Evolutionary conservation across 768 basidiomycete genomes (phyloP).

Genomic region (Dioszegia hungarica): DNA sequence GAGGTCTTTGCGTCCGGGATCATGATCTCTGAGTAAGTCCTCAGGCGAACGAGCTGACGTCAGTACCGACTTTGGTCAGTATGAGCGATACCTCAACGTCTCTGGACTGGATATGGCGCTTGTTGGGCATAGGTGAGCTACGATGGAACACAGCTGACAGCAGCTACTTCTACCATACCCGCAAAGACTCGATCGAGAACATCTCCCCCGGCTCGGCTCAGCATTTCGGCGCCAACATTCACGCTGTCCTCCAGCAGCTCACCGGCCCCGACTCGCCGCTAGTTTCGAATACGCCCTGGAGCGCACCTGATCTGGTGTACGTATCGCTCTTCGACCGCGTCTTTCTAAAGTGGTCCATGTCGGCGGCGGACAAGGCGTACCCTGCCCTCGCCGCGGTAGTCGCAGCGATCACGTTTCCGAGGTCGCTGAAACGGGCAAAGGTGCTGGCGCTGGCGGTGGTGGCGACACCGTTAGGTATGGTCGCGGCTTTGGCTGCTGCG

Average conservation of each 20-base stretch:
- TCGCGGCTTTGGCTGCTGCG: constrained; percentile 61
- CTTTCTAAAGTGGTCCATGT: constrained; percentile 65
- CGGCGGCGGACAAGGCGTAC: constrained; percentile 65
- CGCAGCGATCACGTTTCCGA: constrained; percentile 13
- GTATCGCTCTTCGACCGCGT: constrained; percentile 66
- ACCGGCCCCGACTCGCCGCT: constrained; percentile 58
- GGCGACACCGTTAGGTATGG: constrained; percentile 55
- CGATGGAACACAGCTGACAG: background rate
- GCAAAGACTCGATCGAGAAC: constrained; percentile 71
- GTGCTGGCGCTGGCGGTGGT: constrained; percentile 52
- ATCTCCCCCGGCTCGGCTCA: constrained; percentile 78
- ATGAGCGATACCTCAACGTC: constrained; percentile 80
- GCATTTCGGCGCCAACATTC: constrained; percentile 85
- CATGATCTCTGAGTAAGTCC: constrained; percentile 72
- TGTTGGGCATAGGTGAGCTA: constrained; percentile 39
- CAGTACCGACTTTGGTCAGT: constrained; percentile 94
- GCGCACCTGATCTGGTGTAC: constrained; percentile 64
- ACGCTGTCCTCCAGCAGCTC: constrained; percentile 71
- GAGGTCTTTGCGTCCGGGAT: constrained; percentile 91
- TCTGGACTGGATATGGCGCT: constrained; percentile 93
- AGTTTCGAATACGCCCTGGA: constrained; percentile 51
- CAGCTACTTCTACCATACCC: constrained; percentile 86
- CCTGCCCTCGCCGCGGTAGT: constrained; percentile 51
- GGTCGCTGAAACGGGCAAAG: constrained; percentile 20
- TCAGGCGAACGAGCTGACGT: constrained; percentile 24